Base-by-base conservation (phyloP, 345 rosid species). In the Turnera subulata region DNA sequence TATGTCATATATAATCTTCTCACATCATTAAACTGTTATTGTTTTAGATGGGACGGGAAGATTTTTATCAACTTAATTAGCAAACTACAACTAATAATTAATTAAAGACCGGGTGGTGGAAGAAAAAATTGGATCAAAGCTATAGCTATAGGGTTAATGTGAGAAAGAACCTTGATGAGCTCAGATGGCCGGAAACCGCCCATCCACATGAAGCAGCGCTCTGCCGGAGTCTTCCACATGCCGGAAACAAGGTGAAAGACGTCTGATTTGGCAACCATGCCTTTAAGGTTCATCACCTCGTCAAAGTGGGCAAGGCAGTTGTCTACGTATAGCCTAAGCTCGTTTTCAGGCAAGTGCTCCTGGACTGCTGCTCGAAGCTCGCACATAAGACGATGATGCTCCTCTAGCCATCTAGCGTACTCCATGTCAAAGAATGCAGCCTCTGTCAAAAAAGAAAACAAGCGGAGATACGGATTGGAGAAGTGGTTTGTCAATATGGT, bases 141-240 rank as follows among this genome's bases (percentile, higher is more conserved):
- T n/a, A n/a, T n/a, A n/a, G n/a, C n/a, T 29, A 29, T 55, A 10
- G 60, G 50, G 23, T 39, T 19, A 18, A 2, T 20, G 40, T 1
- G 8, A 2, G 40, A 13, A 12, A 6, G 29, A 76, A 90, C 99
- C 97, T 84, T 94, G 75, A 94, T 83, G 80, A 94, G 83, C 64
- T 90, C 96, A 18, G 97, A 94, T 11, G 99, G 99, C 9, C 96
- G 92, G 61, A 85, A 94, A 37, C 87, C 99, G 1, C 97, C 99
- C 79, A 94, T 65, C 99, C 99, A 94, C 89, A 88, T 68, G 82
- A 88, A 94, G 74, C 97, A 94, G n/a, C 99, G 80, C 58, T 94
- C 99, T 4, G 96, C 96, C 4, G 97, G 99, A 56, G 99, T 75
- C 82, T 81, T 90, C 99, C 99, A 94, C 72, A 78, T 77, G 48